Evolutionary conservation across 2,329 filamentous ascomycete genomes (phyloP).

Genomic region (Aspergillus hiratsukae): DNA sequence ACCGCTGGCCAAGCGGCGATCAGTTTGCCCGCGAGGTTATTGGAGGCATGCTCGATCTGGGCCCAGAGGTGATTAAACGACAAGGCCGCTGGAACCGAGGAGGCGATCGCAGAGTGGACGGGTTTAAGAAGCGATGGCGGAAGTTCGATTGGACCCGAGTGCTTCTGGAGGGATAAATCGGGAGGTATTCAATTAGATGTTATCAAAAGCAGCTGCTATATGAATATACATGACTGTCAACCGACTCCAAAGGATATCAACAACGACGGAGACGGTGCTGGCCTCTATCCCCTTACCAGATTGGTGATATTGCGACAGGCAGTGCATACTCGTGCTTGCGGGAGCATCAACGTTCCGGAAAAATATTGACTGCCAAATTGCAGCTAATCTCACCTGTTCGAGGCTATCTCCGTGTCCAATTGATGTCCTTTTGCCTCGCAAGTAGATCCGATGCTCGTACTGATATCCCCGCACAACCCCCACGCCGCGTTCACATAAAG

Average conservation of each 20-base stretch:
- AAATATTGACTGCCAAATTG: not conserved
- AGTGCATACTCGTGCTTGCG: not conserved
- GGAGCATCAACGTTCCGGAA: not conserved
- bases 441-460: not conserved
- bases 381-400: not conserved
- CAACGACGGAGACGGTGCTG: not conserved
- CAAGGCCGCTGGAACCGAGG: constrained; percentile 79
- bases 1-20: constrained; percentile 84
- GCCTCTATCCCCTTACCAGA: not conserved
- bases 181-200: not conserved
- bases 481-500: not conserved
- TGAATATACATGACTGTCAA: not conserved
- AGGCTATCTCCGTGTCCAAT: not conserved
- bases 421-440: not conserved
- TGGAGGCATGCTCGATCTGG: constrained; percentile 84
- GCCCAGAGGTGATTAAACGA: constrained; percentile 77
- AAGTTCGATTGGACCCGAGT: constrained; percentile 86
- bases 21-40: constrained; percentile 88
- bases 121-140: constrained; percentile 78
- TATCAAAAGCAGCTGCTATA: not conserved
- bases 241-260: not conserved
- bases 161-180: constrained; percentile 46
- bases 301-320: not conserved
- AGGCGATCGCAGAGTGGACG: constrained; percentile 63
- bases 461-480: not conserved